These are phyloP conservation scores for Shiraia sp. DNA, from an alignment of 2,329 filamentous ascomycete species.

Conservation along the genomic window DNA sequence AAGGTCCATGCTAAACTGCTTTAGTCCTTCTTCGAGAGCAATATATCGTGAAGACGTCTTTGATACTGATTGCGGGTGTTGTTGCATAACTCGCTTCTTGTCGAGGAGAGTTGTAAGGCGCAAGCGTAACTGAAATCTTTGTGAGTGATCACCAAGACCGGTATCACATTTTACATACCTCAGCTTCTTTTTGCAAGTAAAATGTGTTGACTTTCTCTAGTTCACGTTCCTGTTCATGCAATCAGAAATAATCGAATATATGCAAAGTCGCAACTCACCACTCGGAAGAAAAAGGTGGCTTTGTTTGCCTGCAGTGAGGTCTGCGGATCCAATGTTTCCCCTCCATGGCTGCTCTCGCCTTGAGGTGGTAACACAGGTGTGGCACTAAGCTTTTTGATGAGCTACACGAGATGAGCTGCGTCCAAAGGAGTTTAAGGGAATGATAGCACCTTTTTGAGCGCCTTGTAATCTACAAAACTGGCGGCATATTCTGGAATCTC, in stretches of 20 bases:
- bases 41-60: conserved; percentile 92
- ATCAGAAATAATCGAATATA: conserved; percentile 8
- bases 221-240: conserved; percentile 75
- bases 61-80: conserved; percentile 73
- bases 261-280: conserved; percentile 62
- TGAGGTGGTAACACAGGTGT: conserved; percentile 83
- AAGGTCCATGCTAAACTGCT: conserved; percentile 93
- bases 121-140: conserved; percentile 76
- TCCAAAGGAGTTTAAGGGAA: conserved; percentile 1
- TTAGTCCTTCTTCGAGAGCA: conserved; percentile 92
- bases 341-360: conserved; percentile 57
- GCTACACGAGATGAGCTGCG: conserved; percentile 58
- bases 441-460: conserved; percentile 84
- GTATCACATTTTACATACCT: conserved; percentile 62
- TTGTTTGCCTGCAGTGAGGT: conserved; percentile 93
- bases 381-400: conserved; percentile 96
- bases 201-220: conserved; percentile 98
- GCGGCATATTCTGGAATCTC: conserved; percentile 99
- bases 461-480: conserved; percentile 99
- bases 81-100: conserved; percentile 90
- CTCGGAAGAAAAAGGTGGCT: conserved; percentile 96
- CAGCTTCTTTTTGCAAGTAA: conserved; percentile 96
- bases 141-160: conserved; percentile 17
- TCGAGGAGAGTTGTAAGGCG: conserved; percentile 89
- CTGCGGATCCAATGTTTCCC: conserved; percentile 71